Base-by-base conservation (phyloP, 2,329 filamentous ascomycete genomes). In the Ascomycota sp. region DNA sequence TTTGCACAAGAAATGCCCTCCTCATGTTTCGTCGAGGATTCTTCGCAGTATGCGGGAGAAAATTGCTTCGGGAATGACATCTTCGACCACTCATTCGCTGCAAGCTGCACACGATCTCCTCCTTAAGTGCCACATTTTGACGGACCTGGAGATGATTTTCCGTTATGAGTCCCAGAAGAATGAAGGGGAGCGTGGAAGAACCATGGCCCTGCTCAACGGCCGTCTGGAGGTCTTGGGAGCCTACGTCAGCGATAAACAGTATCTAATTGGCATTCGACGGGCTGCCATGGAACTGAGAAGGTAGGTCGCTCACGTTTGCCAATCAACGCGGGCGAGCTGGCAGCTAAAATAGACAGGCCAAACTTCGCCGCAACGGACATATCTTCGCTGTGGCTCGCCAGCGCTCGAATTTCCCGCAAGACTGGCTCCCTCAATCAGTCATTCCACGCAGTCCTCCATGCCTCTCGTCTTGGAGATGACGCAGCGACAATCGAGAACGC, bases 401-500 rank as follows among this genome's bases (percentile, higher is more conserved):
- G 76, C 43, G 82, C 86, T 30, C 72, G 77, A 40, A 64, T 98
- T 25, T 83, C 86, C 12, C 70, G 89, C 37, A 93, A 95, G 55
- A 70, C 77, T 7, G 78, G 79, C 39, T 77, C 78, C 11, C 75
- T 75, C 35, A 76, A 82, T 35, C 83, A 86, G 43, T 91, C 89
- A 1, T 92, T 93, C 57, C 89, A 91, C 49, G 83, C 86, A 10
- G 82, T 95, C 21, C 64, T 95, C 2, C 82, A 89, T 53, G 89
- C 91, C 9, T 76, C 79, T 16, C 70, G 76, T 39, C 66, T 92
- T 9, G 80, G 81, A 13, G 82, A 92, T 43, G 74, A 78, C 37
- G 81, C 80, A 2, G 82, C 86, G 9, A 86, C 81, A 8, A 89
- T 98, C 39, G 91, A 98, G 50, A 86, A 98, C 50, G 83, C 89